These are phyloP conservation scores for Sclerotinia subarctica DNA, from an alignment of 2,329 filamentous ascomycete species.

Conservation along the genomic window DNA sequence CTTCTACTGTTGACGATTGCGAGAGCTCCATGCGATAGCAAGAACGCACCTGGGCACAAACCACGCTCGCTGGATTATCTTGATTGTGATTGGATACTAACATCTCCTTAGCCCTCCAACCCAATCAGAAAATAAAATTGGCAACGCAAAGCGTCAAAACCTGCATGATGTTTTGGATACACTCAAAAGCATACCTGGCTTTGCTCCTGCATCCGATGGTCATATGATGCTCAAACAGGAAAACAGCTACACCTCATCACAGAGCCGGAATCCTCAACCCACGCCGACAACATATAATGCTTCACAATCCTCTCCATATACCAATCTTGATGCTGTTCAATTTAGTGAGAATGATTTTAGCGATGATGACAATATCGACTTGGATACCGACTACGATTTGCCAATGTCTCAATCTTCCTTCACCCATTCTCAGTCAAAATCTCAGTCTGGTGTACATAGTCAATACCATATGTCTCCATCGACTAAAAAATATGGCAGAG, in stretches of 20 bases:
- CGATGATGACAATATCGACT: constrained; percentile 5
- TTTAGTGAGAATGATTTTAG: constrained; percentile 6
- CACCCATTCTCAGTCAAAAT: not conserved
- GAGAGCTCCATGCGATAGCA: not conserved
- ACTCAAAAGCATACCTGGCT: not conserved
- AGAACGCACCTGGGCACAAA: not conserved
- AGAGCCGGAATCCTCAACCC: not conserved
- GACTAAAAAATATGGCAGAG: not conserved
- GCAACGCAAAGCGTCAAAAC: not conserved
- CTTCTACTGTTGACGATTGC: not conserved
- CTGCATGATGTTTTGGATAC: not conserved
- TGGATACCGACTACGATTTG: not conserved
- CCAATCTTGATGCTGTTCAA: not conserved
- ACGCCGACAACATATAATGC: not conserved
- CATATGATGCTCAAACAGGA: not conserved
- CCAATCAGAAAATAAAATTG: not conserved
- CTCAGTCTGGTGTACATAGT: not conserved
- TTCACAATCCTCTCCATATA: not conserved
- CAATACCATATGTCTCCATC: not conserved
- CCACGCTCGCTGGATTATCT: not conserved
- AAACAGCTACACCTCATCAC: not conserved
- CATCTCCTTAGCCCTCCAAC: not conserved
- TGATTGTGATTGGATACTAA: not conserved
- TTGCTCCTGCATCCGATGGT: not conserved
- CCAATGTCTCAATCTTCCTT: not conserved